Percentiles rank a stretch among this genome's conserved stretches.
phyloP scores from a whole-genome alignment of 306 rosid species.

The Trifolium subterraneum region DNA sequence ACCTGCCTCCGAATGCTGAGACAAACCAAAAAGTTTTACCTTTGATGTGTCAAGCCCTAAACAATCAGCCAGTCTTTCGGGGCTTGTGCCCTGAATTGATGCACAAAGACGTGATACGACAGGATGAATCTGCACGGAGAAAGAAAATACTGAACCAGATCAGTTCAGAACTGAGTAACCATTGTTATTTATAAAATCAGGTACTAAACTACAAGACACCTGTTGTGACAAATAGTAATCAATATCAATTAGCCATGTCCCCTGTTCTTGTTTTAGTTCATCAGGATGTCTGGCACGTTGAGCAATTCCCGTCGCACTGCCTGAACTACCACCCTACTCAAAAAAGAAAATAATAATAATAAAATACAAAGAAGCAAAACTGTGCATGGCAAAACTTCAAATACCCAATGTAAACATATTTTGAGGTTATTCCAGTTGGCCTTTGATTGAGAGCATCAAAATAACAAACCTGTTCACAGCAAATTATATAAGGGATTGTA shows the following conservation, averaged over 20 bases:
- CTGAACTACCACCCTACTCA: conserved; percentile 74
- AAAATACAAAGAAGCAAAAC: conserved; percentile 5
- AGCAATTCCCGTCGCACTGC: conserved; percentile 69
- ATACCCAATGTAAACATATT: conserved; percentile 26
- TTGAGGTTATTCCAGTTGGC: conserved; percentile 20
- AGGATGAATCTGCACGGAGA: conserved; percentile 79
- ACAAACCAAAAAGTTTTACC: conserved; percentile 52
- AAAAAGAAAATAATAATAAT: conserved; percentile 30
- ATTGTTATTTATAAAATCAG: conserved; percentile 27
- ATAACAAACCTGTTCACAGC: conserved; percentile 85
- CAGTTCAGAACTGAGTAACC: conserved; percentile 17
- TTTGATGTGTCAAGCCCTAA: conserved; percentile 91
- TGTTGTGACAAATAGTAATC: conserved; percentile 94
- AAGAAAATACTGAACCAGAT: conserved; percentile 37
- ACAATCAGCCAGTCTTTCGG: conserved; percentile 93
- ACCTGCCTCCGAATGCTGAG: conserved; percentile 18
- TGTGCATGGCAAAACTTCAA: conserved; percentile 37
- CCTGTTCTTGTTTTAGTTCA: conserved; percentile 87
- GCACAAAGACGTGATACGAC: conserved; percentile 98
- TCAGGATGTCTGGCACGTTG: conserved; percentile 99
- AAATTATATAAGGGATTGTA: conserved; percentile 86
- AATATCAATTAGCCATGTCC: conserved; percentile 93
- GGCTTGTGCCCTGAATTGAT: conserved; percentile 94
- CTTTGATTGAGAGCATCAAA: conserved; percentile 38
- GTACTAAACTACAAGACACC: conserved; percentile 48